These are phyloP conservation scores for Trichaptum fuscoviolaceum DNA, from an alignment of 768 basidiomycete genomes.

Conservation along the genomic window DNA sequence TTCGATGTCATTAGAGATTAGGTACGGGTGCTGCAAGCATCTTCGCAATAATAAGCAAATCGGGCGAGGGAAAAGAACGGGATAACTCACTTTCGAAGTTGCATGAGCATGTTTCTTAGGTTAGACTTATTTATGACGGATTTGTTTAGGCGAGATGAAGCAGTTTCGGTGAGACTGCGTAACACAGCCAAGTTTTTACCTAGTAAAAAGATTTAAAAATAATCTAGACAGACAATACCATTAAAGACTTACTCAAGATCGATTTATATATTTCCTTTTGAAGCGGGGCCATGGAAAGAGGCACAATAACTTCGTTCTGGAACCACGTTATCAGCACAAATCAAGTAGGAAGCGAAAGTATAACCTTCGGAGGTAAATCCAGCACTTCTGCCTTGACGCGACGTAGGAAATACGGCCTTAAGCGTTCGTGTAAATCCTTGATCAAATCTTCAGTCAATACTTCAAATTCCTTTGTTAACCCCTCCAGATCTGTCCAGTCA, in stretches of 20 bases:
- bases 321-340: conserved; percentile 2
- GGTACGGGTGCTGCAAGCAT: conserved; percentile 89
- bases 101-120: conserved; percentile 83
- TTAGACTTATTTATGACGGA: conserved; percentile 37
- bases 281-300: conserved; percentile 79
- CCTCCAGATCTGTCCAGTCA: conserved; percentile 72
- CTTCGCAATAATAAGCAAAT: conserved; percentile 29
- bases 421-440: conserved; percentile 67
- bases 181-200: conserved; percentile 69
- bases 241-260: conserved; percentile 56
- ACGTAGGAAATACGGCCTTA: conserved; percentile 89
- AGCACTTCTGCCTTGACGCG: conserved; percentile 92
- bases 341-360: background rate
- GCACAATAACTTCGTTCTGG: conserved; percentile 88
- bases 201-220: conserved; percentile 23
- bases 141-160: conserved; percentile 24
- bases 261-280: conserved; percentile 88
- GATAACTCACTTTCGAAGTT: conserved; percentile 67
- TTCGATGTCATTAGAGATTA: conserved; percentile 77
- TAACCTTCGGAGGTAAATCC: conserved; percentile 85
- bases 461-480: conserved; percentile 67
- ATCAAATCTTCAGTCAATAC: conserved; percentile 77
- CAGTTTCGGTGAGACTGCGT: conserved; percentile 47
- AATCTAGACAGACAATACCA: conserved; percentile 17
- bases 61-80: background rate